phyloP scores from a whole-genome alignment of 352 stramenopile genomes.

The Phytophthora citricola region DNA sequence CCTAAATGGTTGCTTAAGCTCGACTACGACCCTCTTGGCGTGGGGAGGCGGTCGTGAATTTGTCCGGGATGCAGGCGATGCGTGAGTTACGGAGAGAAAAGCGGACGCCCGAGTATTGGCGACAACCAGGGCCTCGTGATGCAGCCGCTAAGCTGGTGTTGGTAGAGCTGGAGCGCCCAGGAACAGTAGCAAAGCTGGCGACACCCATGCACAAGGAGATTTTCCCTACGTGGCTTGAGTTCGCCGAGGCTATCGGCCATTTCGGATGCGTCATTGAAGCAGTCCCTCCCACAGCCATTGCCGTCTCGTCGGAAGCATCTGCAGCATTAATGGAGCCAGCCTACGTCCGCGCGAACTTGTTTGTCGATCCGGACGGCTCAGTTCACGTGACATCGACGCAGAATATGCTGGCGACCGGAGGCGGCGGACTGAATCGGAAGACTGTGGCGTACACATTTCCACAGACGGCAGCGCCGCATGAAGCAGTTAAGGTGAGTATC shows the following conservation, averaged over 20 bases:
- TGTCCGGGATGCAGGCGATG: conserved; percentile 64
- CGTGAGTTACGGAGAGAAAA: conserved; percentile 70
- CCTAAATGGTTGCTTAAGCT: conserved; percentile 82
- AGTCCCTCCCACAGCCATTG: conserved; percentile 38
- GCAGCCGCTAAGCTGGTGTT: conserved; percentile 61
- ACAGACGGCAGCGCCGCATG: conserved; percentile 75
- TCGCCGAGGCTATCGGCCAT: conserved; percentile 58
- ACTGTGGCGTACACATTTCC: conserved; percentile 77
- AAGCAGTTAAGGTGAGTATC: conserved; percentile 62
- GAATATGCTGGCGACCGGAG: conserved; percentile 50
- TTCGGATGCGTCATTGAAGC: conserved; percentile 87
- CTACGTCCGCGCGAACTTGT: conserved; percentile 76
- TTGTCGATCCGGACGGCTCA: conserved; percentile 74
- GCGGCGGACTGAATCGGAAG: conserved; percentile 37
- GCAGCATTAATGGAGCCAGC: conserved; percentile 27
- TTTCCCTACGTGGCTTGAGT: conserved; percentile 73
- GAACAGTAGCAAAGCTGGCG: conserved; percentile 36
- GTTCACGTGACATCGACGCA: conserved; percentile 79
- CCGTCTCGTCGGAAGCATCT: neutral
- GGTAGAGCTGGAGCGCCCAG: conserved; percentile 58
- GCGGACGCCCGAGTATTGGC: conserved; percentile 70
- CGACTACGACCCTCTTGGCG: conserved; percentile 78
- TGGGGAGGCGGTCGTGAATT: conserved; percentile 70
- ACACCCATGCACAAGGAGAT: conserved; percentile 47
- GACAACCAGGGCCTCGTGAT: conserved; percentile 69